Base-by-base conservation (phyloP, 345 rosid genomes). In the Mallotus nudiflorus region DNA sequence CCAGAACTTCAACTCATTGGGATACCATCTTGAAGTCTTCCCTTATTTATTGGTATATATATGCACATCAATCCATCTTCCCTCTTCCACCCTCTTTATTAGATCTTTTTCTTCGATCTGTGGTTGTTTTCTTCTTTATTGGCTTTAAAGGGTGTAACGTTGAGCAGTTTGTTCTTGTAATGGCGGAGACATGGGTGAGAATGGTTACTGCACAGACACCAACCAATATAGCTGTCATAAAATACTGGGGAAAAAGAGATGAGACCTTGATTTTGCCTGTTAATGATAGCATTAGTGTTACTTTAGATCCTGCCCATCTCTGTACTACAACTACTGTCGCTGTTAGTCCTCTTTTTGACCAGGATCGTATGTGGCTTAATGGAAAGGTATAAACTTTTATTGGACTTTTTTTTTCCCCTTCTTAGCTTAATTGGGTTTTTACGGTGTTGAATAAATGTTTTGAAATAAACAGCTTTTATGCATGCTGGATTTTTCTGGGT, bases 281-380 rank as follows among this genome's bases (percentile, higher is more conserved):
- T n/a, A 95, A 95, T 57, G 97, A 90, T 53, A 95, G 99, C 76
- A 92, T 95, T 50, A 90, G 98, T 76, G 94, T 92, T 13, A 95
- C 99, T 29, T 85, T 95, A 42, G 98, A 95, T 87, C 99, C 99
- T 12, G 76, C 77, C 59, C 99, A 92, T 73, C 91, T 95, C 40
- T 95, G 97, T 62, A 92, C 99, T 31, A 85, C 96, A 65, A 92
- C 99, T 33, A 90, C 99, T 45, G 99, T 95, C 54, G 88, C 99
- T 57, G 98, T 89, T 45, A 89, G 98, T 82, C 98, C 98, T 20
- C 11, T 72, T 48, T 95, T 95, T 77, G 75, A 83, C 51, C 85
- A 84, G 65, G 99, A 95, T 80, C 96, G 92, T 66, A 92, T 95
- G 98, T 95, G 99, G 98, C 99, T 95, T 72, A 95, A 95, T 69